These are phyloP conservation scores for Thecaphora thlaspeos DNA, from an alignment of 1,284 basidiomycete genomes.

Conservation along the genomic window DNA sequence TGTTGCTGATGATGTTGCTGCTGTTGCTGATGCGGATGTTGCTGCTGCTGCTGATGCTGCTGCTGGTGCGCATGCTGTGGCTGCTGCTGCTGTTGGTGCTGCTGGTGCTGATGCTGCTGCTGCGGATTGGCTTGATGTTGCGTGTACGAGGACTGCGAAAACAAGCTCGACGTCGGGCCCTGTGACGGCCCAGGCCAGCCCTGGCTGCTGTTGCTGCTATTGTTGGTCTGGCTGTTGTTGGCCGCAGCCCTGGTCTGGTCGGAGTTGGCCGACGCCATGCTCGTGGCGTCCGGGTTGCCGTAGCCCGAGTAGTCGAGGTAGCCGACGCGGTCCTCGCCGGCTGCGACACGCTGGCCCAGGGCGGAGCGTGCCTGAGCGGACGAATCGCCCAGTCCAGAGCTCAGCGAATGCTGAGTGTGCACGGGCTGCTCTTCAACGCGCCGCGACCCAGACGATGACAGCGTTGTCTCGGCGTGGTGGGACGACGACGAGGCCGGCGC, in stretches of 20 bases:
- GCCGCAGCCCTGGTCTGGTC: slow-evolving; percentile 5
- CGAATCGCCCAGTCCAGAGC: slow-evolving; percentile 14
- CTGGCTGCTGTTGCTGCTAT: background rate
- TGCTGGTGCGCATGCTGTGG: slow-evolving; percentile 10
- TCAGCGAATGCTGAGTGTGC: slow-evolving; percentile 14
- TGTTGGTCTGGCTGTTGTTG: background rate
- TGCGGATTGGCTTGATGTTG: slow-evolving; percentile 18
- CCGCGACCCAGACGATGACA: background rate
- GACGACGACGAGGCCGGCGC: too few relatives aligned
- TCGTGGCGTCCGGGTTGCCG: slow-evolving; percentile 23
- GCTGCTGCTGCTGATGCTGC: slow-evolving; percentile 2
- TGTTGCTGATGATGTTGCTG: background rate
- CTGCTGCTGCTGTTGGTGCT: slow-evolving; percentile 15
- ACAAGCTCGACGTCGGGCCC: background rate
- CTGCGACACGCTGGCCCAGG: slow-evolving; percentile 8
- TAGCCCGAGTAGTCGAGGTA: slow-evolving; percentile 20
- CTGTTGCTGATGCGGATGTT: background rate
- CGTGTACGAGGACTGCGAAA: background rate
- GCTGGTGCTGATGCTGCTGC: slow-evolving; percentile 5
- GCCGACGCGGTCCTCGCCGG: slow-evolving; percentile 22
- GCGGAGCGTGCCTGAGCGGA: slow-evolving; percentile 4
- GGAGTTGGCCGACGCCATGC: slow-evolving; percentile 14
- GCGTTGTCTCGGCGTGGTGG: background rate
- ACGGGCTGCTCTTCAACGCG: background rate
- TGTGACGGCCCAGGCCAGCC: background rate